phyloP scores from a whole-genome alignment of 2,329 filamentous ascomycete species.

The Trichoderma harzianum region DNA sequence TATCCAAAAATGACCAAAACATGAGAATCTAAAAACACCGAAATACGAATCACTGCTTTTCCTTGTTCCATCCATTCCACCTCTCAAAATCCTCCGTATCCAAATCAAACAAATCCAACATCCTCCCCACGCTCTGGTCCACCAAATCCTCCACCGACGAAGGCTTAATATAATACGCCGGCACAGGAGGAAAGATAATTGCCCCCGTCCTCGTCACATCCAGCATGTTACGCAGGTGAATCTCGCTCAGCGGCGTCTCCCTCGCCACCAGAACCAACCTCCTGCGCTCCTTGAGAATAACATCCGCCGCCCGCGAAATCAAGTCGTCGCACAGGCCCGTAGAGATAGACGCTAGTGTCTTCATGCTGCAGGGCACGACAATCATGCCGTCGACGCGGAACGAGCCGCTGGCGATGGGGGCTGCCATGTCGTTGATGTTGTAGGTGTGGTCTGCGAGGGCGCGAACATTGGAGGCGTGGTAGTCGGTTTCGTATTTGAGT shows the following conservation, averaged over 20 bases:
- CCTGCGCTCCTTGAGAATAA: constrained; percentile 44
- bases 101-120: constrained; percentile 44
- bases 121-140: constrained; percentile 44
- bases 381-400: constrained; percentile 41
- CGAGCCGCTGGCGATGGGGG: constrained; percentile 23
- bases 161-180: constrained; percentile 43
- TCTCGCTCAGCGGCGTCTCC: constrained; percentile 46
- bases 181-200: constrained; percentile 44
- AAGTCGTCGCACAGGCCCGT: constrained; percentile 44
- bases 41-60: neutral
- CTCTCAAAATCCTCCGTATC: constrained; percentile 39
- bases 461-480: constrained; percentile 17
- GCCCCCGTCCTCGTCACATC: constrained; percentile 37
- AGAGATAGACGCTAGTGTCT: constrained; percentile 44
- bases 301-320: constrained; percentile 45
- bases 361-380: constrained; percentile 47
- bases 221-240: constrained; percentile 47
- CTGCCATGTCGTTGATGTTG: constrained; percentile 21
- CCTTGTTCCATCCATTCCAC: constrained; percentile 31
- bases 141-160: constrained; percentile 39
- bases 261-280: constrained; percentile 39
- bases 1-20: neutral
- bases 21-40: neutral
- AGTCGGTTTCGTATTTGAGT: constrained; percentile 24
- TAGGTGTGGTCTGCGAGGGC: constrained; percentile 22